Conservation (phyloP, 2,329 filamentous ascomycete species). For the Aureobasidium leucospermi region DNA sequence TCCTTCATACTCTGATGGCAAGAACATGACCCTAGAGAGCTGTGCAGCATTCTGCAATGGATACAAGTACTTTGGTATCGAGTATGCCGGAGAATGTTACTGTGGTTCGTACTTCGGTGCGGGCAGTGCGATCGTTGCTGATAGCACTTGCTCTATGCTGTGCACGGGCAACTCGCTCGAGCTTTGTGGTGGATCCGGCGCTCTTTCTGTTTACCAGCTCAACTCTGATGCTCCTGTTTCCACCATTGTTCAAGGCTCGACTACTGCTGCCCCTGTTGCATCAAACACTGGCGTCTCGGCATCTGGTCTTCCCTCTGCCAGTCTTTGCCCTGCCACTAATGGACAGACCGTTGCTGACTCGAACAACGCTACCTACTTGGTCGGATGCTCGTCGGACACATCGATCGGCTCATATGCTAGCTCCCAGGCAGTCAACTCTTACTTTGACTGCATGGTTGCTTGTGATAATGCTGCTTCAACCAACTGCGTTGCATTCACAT, state of each 20-base stretch:
- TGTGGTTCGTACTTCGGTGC: conserved; percentile 22
- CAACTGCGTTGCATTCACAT: conserved; percentile 12
- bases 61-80: conserved; percentile 34
- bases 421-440: conserved; percentile 6
- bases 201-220: conserved; percentile 23
- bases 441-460: conserved; percentile 15
- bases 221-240: conserved; percentile 9
- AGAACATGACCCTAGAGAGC: conserved; percentile 33
- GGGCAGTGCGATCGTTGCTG: conserved; percentile 15
- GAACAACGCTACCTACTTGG: conserved; percentile 10
- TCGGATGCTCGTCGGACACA: conserved; percentile 11
- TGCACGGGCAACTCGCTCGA: conserved; percentile 23
- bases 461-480: conserved; percentile 12
- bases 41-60: conserved; percentile 30
- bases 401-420: conserved; percentile 7
- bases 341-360: conserved; percentile 9
- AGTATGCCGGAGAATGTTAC: conserved; percentile 33
- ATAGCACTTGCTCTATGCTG: conserved; percentile 23
- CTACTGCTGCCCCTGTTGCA: conserved; percentile 9
- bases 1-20: conserved; percentile 20
- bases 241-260: conserved; percentile 14
- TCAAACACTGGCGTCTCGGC: conserved; percentile 1
- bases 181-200: conserved; percentile 24
- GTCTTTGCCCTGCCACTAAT: conserved; percentile 16
- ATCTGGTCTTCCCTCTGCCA: conserved; percentile 16